Conservation (phyloP, 371 early-diverging fungal species). For the Mucor sp. region DNA sequence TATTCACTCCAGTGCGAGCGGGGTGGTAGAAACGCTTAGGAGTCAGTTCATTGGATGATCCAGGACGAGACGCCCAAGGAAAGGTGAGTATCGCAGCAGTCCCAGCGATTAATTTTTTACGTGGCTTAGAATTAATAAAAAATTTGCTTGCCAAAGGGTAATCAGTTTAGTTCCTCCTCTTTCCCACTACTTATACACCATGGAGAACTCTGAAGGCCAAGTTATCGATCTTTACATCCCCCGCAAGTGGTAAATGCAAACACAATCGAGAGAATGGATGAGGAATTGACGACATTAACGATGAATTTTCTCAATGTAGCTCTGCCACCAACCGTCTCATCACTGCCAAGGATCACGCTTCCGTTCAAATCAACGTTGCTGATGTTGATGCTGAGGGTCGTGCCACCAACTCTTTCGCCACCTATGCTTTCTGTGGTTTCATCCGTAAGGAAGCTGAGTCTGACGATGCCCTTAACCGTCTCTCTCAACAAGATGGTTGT, state of each 20-base stretch:
- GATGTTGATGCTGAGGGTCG: slow-evolving; percentile 92
- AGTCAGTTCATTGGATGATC: not conserved
- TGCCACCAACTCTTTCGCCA: slow-evolving; percentile 75
- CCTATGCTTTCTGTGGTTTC: slow-evolving; percentile 94
- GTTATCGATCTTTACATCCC: slow-evolving; percentile 94
- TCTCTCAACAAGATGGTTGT: slow-evolving; percentile 89
- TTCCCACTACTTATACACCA: slow-evolving; percentile 33
- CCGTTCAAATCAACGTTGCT: slow-evolving; percentile 97
- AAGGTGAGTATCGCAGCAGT: not conserved
- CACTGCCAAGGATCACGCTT: slow-evolving; percentile 92
- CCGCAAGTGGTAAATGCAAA: slow-evolving; percentile 82
- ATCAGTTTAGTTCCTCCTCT: slow-evolving; percentile 22
- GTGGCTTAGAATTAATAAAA: slow-evolving; percentile 30
- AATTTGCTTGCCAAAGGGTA: slow-evolving; percentile 17
- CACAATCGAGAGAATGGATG: not conserved
- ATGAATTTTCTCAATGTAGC: slow-evolving; percentile 20
- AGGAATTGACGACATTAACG: not conserved
- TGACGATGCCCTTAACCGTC: slow-evolving; percentile 97
- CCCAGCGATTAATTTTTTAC: slow-evolving; percentile 2
- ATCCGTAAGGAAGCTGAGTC: slow-evolving; percentile 91
- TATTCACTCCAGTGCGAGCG: not conserved
- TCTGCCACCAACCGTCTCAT: slow-evolving; percentile 59
- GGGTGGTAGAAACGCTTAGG: not conserved
- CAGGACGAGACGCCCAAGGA: not conserved
- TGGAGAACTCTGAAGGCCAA: slow-evolving; percentile 75